Evolutionary conservation across 2,329 filamentous ascomycete species (phyloP).

Genomic region (Apiospora marii): DNA sequence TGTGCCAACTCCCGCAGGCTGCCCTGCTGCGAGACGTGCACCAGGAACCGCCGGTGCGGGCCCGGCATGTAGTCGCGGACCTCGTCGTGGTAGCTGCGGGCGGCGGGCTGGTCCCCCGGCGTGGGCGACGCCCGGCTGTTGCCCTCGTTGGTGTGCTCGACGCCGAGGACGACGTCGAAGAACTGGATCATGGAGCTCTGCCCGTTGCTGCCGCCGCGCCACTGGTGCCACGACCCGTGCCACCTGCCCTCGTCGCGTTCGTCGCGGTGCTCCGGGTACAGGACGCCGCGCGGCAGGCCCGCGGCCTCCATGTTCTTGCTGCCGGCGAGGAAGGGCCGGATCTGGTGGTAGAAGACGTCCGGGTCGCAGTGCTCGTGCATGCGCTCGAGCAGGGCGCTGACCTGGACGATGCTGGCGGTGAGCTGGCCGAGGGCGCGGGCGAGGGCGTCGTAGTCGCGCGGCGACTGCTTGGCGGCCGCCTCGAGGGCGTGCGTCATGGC

Average conservation of each 20-base stretch:
- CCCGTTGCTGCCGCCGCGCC: conserved; percentile 90
- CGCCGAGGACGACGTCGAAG: conserved; percentile 84
- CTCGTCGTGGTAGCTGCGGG: conserved; percentile 61
- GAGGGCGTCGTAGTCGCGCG: conserved; percentile 66
- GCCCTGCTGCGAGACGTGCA: conserved; percentile 71
- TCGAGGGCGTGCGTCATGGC: conserved; percentile 80
- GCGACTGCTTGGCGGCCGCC: conserved; percentile 52
- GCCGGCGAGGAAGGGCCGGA: conserved; percentile 87
- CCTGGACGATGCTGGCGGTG: conserved; percentile 70
- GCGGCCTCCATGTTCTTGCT: conserved; percentile 91
- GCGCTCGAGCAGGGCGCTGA: conserved; percentile 73
- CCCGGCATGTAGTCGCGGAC: conserved; percentile 93
- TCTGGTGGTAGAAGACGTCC: conserved; percentile 86
- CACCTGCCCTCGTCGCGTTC: conserved; percentile 71
- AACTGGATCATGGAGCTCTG: conserved; percentile 94
- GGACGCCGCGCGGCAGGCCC: conserved; percentile 82
- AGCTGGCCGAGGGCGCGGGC: conserved; percentile 70
- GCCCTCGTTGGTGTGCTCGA: conserved; percentile 71
- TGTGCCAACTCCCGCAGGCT: conserved; percentile 78
- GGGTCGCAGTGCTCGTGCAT: conserved; percentile 94
- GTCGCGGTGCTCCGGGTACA: conserved; percentile 58
- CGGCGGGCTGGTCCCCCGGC: conserved; percentile 27
- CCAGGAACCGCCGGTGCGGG: conserved; percentile 79
- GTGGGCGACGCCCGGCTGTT: conserved; percentile 33
- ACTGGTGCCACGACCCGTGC: conserved; percentile 73